Conservation (phyloP, 2,329 filamentous ascomycete genomes). For the Pezicula rhizophila region DNA sequence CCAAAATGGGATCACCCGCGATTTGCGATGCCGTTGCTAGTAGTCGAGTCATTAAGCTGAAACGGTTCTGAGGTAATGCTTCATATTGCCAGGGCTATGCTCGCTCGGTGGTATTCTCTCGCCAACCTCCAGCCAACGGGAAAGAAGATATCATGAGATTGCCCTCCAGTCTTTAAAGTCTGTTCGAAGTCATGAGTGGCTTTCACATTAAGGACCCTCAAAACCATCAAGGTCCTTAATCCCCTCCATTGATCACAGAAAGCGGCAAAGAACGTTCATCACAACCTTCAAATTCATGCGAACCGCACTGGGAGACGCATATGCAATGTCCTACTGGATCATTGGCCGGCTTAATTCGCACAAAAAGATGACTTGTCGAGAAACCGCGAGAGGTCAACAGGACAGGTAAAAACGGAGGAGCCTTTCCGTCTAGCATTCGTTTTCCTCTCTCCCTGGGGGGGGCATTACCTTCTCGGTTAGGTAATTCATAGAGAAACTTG, state of each 20-base stretch:
- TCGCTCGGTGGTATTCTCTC: neutral
- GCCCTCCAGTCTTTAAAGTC: no score
- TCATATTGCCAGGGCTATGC: neutral
- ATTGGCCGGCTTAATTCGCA: neutral
- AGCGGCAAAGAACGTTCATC: constrained; percentile 1
- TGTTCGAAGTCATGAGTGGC: no score
- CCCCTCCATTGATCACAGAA: neutral
- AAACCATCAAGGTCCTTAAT: no score
- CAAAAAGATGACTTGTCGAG: neutral
- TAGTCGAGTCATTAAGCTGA: constrained; percentile 13
- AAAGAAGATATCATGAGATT: neutral
- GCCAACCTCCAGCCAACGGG: neutral
- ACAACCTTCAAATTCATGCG: constrained; percentile 1
- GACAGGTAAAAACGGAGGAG: neutral
- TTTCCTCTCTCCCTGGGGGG: neutral
- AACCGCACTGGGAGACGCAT: neutral
- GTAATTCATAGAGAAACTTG: neutral
- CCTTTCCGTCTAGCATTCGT: neutral
- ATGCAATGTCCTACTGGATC: neutral
- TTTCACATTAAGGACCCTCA: no score
- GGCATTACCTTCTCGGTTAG: neutral
- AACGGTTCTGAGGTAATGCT: constrained; percentile 14
- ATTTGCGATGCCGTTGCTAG: neutral
- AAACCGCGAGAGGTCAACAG: neutral
- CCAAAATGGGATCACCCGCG: constrained; percentile 8